Percentiles rank a stretch among this genome's conserved stretches.
Conservation (phyloP, 306 rosid species). For the Pterocarpus santalinus region DNA sequence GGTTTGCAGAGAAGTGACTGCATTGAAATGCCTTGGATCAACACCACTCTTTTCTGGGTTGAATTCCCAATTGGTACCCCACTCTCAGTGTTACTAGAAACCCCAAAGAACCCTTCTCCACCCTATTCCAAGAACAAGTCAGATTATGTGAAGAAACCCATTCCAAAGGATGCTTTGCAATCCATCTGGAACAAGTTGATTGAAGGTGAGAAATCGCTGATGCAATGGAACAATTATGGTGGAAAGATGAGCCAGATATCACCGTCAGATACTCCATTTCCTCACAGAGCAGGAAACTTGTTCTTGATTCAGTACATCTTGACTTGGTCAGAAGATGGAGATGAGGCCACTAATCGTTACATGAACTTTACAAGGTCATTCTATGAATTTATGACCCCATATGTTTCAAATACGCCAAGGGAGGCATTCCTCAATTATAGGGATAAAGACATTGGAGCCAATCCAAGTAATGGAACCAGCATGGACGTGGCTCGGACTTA, state of each 20-base stretch:
- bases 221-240: slow-evolving; percentile 55
- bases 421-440: slow-evolving; percentile 46
- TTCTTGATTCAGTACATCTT: slow-evolving; percentile 29
- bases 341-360: background rate
- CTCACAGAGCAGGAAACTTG: slow-evolving; percentile 58
- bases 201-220: background rate
- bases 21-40: slow-evolving; percentile 56
- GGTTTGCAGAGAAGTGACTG: slow-evolving; percentile 54
- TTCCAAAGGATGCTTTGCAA: slow-evolving; percentile 33
- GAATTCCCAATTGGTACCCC: slow-evolving; percentile 20
- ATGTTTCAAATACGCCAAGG: slow-evolving; percentile 47
- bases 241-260: slow-evolving; percentile 47
- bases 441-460: slow-evolving; percentile 52
- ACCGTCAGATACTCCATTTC: slow-evolving; percentile 41
- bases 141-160: slow-evolving; percentile 47
- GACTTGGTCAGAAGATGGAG: slow-evolving; percentile 32
- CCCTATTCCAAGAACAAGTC: background rate
- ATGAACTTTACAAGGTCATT: slow-evolving; percentile 22
- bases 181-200: slow-evolving; percentile 33
- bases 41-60: slow-evolving; percentile 41
- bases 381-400: slow-evolving; percentile 21
- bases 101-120: background rate
- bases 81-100: background rate
- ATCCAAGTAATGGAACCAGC: slow-evolving; percentile 26
- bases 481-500: background rate